A percentile compares a stretch with the other conserved stretches of the same genome.
Evolutionary conservation across 176 grass and related monocot genomes (phyloP).

Genomic region (Melocanna baccifera): DNA sequence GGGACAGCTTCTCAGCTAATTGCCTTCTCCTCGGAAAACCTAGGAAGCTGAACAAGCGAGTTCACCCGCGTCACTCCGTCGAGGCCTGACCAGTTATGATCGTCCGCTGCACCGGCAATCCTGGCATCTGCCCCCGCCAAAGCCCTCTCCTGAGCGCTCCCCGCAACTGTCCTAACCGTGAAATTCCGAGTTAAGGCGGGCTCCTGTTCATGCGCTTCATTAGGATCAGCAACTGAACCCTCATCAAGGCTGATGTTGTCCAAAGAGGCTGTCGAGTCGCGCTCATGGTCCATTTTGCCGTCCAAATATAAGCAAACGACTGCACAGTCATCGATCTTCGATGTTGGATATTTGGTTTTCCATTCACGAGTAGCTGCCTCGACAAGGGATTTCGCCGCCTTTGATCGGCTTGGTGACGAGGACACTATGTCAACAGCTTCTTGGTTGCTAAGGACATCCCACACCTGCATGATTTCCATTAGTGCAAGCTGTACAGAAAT

Average conservation of each 20-base stretch:
- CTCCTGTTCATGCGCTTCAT: slow-evolving; percentile 45
- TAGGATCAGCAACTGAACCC: slow-evolving; percentile 39
- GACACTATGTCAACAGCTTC: slow-evolving; percentile 83
- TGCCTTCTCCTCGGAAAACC: slow-evolving; percentile 71
- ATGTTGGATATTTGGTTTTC: slow-evolving; percentile 95
- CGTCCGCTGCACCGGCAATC: slow-evolving; percentile 14
- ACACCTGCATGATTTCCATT: slow-evolving; percentile 61
- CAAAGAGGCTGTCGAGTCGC: slow-evolving; percentile 53
- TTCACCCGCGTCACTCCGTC: slow-evolving; percentile 93
- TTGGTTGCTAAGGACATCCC: slow-evolving; percentile 98
- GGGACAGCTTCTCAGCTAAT: slow-evolving; percentile 32
- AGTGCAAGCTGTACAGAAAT: background rate
- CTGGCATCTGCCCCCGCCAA: slow-evolving; percentile 17
- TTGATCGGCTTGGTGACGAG: slow-evolving; percentile 56
- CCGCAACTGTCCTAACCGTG: slow-evolving; percentile 56
- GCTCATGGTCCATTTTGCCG: slow-evolving; percentile 56
- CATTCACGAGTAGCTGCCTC: slow-evolving; percentile 84
- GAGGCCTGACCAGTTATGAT: slow-evolving; percentile 72
- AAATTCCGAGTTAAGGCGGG: slow-evolving; percentile 68
- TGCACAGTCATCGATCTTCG: slow-evolving; percentile 79
- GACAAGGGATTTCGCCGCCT: slow-evolving; percentile 61
- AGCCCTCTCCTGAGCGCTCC: slow-evolving; percentile 41
- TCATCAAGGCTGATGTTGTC: slow-evolving; percentile 54
- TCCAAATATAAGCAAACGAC: slow-evolving; percentile 87
- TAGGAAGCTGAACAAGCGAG: slow-evolving; percentile 87